Evolutionary conservation across 306 rosid genomes (phyloP).

Genomic region (Fagus crenata): DNA sequence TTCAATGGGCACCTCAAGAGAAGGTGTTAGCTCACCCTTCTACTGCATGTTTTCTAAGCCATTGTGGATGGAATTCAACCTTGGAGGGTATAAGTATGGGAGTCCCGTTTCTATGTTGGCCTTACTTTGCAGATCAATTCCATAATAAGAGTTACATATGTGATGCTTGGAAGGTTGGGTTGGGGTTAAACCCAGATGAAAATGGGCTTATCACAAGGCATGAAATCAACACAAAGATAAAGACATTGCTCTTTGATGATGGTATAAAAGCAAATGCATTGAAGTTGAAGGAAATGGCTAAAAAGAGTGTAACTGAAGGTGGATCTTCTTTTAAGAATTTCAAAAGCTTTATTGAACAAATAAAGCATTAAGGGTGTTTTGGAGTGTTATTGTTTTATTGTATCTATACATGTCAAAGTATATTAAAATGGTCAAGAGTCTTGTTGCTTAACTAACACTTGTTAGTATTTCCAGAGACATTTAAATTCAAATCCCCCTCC

Average conservation of each 20-base stretch:
- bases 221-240: not conserved
- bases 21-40: not conserved
- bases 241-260: not conserved
- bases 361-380: too few relatives aligned
- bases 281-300: not conserved
- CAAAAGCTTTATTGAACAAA: too few relatives aligned
- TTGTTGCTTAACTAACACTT: too few relatives aligned
- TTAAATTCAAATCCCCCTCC: too few relatives aligned
- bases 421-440: not conserved
- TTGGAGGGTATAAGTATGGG: not conserved
- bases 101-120: not conserved
- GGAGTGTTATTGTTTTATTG: too few relatives aligned
- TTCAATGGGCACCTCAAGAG: not conserved
- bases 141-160: not conserved
- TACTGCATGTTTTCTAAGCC: not conserved
- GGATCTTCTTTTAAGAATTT: too few relatives aligned
- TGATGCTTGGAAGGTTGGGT: not conserved
- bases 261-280: conserved; percentile 1
- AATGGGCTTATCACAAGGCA: not conserved
- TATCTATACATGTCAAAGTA: too few relatives aligned
- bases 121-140: not conserved
- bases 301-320: too few relatives aligned
- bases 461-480: too few relatives aligned
- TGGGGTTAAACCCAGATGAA: not conserved
- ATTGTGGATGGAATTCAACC: not conserved